These are phyloP conservation scores for Gnomoniopsis smithogilvyi DNA, from an alignment of 2,329 filamentous ascomycete species.

Conservation along the genomic window DNA sequence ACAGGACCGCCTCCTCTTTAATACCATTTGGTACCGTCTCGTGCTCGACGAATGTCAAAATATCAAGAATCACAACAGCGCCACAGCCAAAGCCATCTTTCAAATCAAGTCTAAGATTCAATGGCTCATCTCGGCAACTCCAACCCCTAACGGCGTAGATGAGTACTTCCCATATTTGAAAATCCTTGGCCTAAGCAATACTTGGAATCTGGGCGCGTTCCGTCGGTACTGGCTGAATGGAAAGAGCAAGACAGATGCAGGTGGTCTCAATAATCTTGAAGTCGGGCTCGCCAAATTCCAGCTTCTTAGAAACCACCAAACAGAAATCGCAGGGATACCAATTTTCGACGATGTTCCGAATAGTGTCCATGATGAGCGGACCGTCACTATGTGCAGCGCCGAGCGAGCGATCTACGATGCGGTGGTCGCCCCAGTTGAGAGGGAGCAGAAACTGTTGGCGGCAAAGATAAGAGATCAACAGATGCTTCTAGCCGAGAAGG, in stretches of 20 bases:
- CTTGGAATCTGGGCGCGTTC: background rate
- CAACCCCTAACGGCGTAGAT: background rate
- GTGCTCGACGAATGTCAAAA: slow-evolving; percentile 49
- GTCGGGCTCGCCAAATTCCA: background rate
- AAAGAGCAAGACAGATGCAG: background rate
- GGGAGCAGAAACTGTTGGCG: background rate
- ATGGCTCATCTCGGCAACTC: slow-evolving; percentile 37
- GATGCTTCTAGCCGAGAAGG: background rate
- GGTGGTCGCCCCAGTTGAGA: background rate
- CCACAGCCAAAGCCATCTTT: slow-evolving; percentile 24
- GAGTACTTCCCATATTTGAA: background rate
- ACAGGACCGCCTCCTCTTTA: slow-evolving; percentile 1
- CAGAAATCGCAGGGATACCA: background rate
- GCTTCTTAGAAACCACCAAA: background rate
- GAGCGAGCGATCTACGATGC: background rate
- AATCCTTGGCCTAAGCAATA: background rate
- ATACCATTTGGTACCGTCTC: slow-evolving; percentile 12
- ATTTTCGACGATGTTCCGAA: background rate
- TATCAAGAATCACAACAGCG: slow-evolving; percentile 46
- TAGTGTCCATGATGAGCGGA: background rate
- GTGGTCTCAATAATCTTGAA: background rate
- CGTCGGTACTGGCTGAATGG: background rate
- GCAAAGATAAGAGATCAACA: background rate
- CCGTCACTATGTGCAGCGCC: background rate
- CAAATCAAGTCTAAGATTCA: slow-evolving; percentile 30